Conservation (phyloP, 2,329 filamentous ascomycete species). For the Penicillium sp. region DNA sequence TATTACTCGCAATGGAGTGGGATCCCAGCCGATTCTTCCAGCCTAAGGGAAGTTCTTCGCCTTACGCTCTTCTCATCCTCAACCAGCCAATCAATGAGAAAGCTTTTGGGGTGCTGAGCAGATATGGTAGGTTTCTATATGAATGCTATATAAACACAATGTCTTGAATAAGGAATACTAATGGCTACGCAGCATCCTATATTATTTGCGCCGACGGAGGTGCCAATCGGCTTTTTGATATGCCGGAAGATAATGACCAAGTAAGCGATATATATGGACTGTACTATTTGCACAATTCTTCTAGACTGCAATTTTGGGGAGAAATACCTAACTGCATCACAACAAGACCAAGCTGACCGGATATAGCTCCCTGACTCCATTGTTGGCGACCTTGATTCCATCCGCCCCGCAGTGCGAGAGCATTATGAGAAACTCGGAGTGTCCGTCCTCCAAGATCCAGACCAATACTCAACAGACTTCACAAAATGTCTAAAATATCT, state of each 20-base stretch:
- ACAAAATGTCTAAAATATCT: constrained; percentile 71
- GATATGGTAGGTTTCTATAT: constrained; percentile 29
- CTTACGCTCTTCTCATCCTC: constrained; percentile 55
- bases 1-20: constrained; percentile 32
- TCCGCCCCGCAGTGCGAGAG: constrained; percentile 59
- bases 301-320: not conserved
- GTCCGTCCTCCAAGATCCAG: constrained; percentile 65
- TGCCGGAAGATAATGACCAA: constrained; percentile 36
- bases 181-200: constrained; percentile 52
- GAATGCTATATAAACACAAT: not conserved
- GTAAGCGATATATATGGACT: constrained; percentile 22
- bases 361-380: constrained; percentile 63
- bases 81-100: constrained; percentile 58
- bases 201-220: constrained; percentile 87
- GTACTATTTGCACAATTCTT: not conserved
- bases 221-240: constrained; percentile 69
- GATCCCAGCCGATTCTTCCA: constrained; percentile 42
- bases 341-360: constrained; percentile 4
- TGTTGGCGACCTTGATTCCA: constrained; percentile 87
- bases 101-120: constrained; percentile 37
- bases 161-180: not conserved
- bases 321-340: not conserved
- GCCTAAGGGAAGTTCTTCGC: constrained; percentile 21
- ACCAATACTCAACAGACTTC: constrained; percentile 90
- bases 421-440: constrained; percentile 64